phyloP scores from a whole-genome alignment of 768 basidiomycete species.

The Hypholoma fasciculare region DNA sequence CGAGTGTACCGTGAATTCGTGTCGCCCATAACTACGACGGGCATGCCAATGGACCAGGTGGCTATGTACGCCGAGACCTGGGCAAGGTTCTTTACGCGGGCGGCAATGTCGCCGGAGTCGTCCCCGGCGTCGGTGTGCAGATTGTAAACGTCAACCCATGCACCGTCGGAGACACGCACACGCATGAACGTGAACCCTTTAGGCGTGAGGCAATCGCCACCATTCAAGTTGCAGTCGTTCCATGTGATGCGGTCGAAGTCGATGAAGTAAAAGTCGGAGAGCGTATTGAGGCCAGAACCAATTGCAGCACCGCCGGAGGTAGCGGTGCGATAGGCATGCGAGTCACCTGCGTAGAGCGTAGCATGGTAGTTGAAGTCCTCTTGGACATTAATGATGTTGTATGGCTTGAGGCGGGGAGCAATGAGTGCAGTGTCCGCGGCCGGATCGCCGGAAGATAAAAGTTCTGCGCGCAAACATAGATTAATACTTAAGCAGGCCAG shows the following conservation, averaged over 20 bases:
- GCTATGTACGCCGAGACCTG: constrained; percentile 30
- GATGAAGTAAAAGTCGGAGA: constrained; percentile 33
- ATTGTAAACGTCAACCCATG: constrained; percentile 37
- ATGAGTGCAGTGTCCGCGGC: constrained; percentile 29
- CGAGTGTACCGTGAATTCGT: constrained; percentile 38
- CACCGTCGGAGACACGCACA: constrained; percentile 28
- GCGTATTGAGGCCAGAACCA: constrained; percentile 37
- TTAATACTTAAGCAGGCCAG: not conserved
- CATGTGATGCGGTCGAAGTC: constrained; percentile 32
- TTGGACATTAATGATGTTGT: constrained; percentile 33
- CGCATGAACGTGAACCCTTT: constrained; percentile 41
- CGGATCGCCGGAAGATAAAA: constrained; percentile 29
- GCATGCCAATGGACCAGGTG: constrained; percentile 30
- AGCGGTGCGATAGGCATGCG: constrained; percentile 34
- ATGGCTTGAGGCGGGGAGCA: constrained; percentile 29
- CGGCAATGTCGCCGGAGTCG: constrained; percentile 30
- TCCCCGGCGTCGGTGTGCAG: constrained; percentile 38
- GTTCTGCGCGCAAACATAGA: constrained; percentile 15
- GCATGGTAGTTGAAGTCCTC: constrained; percentile 42
- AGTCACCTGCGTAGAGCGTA: constrained; percentile 32
- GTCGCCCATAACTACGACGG: constrained; percentile 37
- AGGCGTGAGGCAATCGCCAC: constrained; percentile 37
- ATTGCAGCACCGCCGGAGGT: constrained; percentile 35
- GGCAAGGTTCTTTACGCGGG: constrained; percentile 31
- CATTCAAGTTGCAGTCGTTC: constrained; percentile 27